Percentiles rank a stretch among this genome's conserved stretches.
These are phyloP conservation scores for Dictyostelium firmibasis DNA, from an alignment of 78 protist species.

Conservation along the genomic window DNA sequence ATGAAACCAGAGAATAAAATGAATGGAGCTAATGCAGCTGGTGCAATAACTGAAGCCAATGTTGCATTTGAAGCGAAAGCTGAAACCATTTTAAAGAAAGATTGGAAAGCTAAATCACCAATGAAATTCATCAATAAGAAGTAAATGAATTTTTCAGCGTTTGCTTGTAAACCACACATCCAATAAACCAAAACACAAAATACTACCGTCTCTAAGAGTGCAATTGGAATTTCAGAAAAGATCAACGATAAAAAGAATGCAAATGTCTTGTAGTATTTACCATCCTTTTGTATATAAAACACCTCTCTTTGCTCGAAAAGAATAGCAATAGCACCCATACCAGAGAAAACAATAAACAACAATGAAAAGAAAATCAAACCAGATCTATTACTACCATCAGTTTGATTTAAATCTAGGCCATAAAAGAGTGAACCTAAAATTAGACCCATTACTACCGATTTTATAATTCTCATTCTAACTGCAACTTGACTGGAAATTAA, in stretches of 20 bases:
- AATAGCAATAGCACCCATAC: slow-evolving; percentile 53
- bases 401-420: not conserved
- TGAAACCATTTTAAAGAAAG: slow-evolving; percentile 68
- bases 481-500: slow-evolving; percentile 48
- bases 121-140: slow-evolving; percentile 39
- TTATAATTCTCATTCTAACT: slow-evolving; percentile 31
- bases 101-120: slow-evolving; percentile 31
- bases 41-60: slow-evolving; percentile 55
- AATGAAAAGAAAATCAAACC: slow-evolving; percentile 73
- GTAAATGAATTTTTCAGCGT: slow-evolving; percentile 64
- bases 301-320: slow-evolving; percentile 67
- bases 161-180: slow-evolving; percentile 73
- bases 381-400: slow-evolving; percentile 50
- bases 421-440: slow-evolving; percentile 50
- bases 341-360: slow-evolving; percentile 40
- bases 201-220: slow-evolving; percentile 30
- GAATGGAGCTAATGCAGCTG: slow-evolving; percentile 67
- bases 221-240: slow-evolving; percentile 60
- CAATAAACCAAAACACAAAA: slow-evolving; percentile 62
- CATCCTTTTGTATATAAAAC: slow-evolving; percentile 65
- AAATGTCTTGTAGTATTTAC: slow-evolving; percentile 49
- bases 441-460: slow-evolving; percentile 58
- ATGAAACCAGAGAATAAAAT: slow-evolving; percentile 71
- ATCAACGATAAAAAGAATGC: slow-evolving; percentile 60
- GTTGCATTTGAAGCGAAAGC: slow-evolving; percentile 40